Base-by-base conservation (phyloP, 208 protist species). In the Blechomonas ayalai region DNA sequence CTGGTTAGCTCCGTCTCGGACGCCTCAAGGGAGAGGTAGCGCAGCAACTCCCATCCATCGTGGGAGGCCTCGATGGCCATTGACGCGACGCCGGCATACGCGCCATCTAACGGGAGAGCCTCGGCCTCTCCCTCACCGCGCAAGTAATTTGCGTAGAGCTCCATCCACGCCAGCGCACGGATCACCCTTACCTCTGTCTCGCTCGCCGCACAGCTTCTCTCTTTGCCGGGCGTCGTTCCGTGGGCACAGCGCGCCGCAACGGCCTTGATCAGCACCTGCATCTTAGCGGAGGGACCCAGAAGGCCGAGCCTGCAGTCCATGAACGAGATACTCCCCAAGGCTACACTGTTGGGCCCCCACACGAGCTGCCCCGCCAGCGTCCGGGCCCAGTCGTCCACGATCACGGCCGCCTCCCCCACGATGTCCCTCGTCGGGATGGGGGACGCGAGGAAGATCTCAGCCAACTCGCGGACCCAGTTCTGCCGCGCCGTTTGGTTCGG, bases 81-180 rank as follows among this genome's bases (percentile, higher is more conserved):
- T 5, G 19, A 40, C n/a, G 56, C 72, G 1, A 64, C 73, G 18
- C 31, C 38, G 4, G 32, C n/a, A 24, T 15, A 52, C 34, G 7
- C 15, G 15, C 36, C 37, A 37, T 12, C 12, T 22, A 7, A 18
- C n/a, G 32, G 42, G 6, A 18, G 26, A 20, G 16, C 15, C 6
- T 3, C 25, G 25, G 8, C 20, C 18, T 19, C 7, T 36, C 28
- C 42, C 15, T 42, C 37, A 19, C 16, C 12, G 37, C 16, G 15
- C 9, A 42, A 42, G 37, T 42, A 42, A 42, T 73, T 88, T 34
- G 62, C 60, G 46, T 59, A 61, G 9, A 84, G 61, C 62, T 85
- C 76, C 39, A 70, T 64, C 75, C 73, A 85, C 36, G 76, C 78
- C n/a, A 85, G 59, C 1, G 67, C 75, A 29, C 81, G 73, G 19